phyloP scores from a whole-genome alignment of 2,329 filamentous ascomycete species.

The Leptosphaerulina australis region DNA sequence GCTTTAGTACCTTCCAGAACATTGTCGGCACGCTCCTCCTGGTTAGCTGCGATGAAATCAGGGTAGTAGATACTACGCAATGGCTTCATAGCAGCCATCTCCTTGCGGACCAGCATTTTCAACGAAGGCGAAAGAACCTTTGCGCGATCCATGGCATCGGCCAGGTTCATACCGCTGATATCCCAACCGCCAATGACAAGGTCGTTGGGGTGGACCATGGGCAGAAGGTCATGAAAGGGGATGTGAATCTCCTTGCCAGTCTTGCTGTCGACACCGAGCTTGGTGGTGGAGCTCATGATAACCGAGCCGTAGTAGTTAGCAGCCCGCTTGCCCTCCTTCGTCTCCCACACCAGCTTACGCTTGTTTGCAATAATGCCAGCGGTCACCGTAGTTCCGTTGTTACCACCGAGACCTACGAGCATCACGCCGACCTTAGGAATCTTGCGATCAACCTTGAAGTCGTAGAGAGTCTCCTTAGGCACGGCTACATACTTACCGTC shows the following conservation, averaged over 20 bases:
- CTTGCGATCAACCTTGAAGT: slow-evolving; percentile 96
- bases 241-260: slow-evolving; percentile 92
- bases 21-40: slow-evolving; percentile 95
- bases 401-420: slow-evolving; percentile 97
- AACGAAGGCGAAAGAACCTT: slow-evolving; percentile 93
- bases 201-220: slow-evolving; percentile 97
- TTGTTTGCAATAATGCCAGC: slow-evolving; percentile 97
- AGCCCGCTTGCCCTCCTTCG: slow-evolving; percentile 80
- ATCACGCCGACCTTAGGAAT: slow-evolving; percentile 94
- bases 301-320: slow-evolving; percentile 99
- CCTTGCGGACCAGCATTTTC: slow-evolving; percentile 87
- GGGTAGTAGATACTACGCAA: slow-evolving; percentile 98
- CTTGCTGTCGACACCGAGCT: slow-evolving; percentile 85
- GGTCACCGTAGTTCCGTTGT: slow-evolving; percentile 97
- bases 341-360: slow-evolving; percentile 85
- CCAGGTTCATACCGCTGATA: slow-evolving; percentile 88
- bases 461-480: slow-evolving; percentile 87
- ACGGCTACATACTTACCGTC: slow-evolving; percentile 81
- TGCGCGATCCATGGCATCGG: slow-evolving; percentile 92
- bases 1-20: slow-evolving; percentile 82
- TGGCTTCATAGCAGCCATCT: slow-evolving; percentile 87
- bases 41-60: slow-evolving; percentile 98
- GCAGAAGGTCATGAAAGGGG: slow-evolving; percentile 90
- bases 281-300: slow-evolving; percentile 96
- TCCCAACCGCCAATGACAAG: slow-evolving; percentile 96